phyloP scores from a whole-genome alignment of 148 eudicot species.

The Diospyros lotus region DNA sequence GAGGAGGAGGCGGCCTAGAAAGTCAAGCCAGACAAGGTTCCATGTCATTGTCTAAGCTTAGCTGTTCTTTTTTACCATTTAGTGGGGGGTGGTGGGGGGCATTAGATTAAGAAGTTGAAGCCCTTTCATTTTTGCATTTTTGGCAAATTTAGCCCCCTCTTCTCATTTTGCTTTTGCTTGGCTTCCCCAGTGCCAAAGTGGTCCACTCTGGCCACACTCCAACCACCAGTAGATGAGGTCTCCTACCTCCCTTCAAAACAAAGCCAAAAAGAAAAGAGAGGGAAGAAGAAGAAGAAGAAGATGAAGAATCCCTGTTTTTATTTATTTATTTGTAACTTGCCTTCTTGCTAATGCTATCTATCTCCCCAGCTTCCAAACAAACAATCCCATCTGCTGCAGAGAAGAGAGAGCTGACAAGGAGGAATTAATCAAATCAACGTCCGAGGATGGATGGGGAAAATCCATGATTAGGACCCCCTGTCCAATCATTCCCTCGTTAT shows the following conservation, averaged over 20 bases:
- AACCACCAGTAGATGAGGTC: slow-evolving; percentile 9
- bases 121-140: neutral
- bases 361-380: slow-evolving; percentile 23
- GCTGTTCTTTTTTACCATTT: slow-evolving; percentile 28
- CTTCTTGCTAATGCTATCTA: neutral
- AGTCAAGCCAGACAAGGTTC: slow-evolving; percentile 23
- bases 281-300: too few relatives aligned
- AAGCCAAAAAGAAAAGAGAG: neutral
- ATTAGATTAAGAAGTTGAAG: slow-evolving; percentile 8
- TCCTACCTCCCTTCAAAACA: slow-evolving; percentile 8
- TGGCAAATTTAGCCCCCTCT: too few relatives aligned
- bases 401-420: slow-evolving; percentile 7
- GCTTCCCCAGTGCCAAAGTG: too few relatives aligned
- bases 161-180: too few relatives aligned
- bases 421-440: slow-evolving; percentile 19
- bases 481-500: slow-evolving; percentile 24
- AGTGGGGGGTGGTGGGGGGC: neutral
- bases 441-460: slow-evolving; percentile 17
- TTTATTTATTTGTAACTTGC: too few relatives aligned
- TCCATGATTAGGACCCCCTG: slow-evolving; percentile 27
- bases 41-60: slow-evolving; percentile 25
- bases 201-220: neutral
- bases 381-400: neutral
- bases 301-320: too few relatives aligned
- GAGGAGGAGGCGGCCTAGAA: neutral